These are phyloP conservation scores for Colletotrichum tamarilloi DNA, from an alignment of 2,329 filamentous ascomycete species.

Conservation along the genomic window DNA sequence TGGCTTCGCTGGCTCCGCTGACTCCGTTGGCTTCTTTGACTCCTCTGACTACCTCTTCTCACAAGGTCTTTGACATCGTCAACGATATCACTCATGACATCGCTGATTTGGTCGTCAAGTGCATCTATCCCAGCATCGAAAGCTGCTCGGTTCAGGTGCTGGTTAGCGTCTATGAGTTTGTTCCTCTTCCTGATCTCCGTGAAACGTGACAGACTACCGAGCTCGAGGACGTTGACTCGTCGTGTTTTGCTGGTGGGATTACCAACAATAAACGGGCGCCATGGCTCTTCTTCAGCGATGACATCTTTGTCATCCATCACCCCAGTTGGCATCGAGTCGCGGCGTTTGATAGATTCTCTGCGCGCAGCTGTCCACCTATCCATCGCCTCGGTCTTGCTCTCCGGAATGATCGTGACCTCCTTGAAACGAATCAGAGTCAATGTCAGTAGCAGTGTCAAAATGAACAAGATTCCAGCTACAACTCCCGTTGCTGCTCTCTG, in stretches of 20 bases:
- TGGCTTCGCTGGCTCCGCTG: background rate
- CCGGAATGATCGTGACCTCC: slow-evolving; percentile 75
- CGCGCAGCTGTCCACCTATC: slow-evolving; percentile 62
- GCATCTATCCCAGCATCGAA: slow-evolving; percentile 49
- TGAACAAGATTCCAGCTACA: slow-evolving; percentile 73
- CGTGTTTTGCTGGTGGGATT: slow-evolving; percentile 76
- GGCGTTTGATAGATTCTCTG: slow-evolving; percentile 58
- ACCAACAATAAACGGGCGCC: slow-evolving; percentile 77
- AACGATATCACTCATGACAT: slow-evolving; percentile 48
- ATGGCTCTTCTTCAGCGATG: slow-evolving; percentile 65
- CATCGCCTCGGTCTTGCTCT: slow-evolving; percentile 66
- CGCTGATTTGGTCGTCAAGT: slow-evolving; percentile 50
- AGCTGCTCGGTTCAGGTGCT: slow-evolving; percentile 50
- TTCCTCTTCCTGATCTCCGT: slow-evolving; percentile 76
- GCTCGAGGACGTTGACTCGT: slow-evolving; percentile 77
- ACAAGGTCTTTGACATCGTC: slow-evolving; percentile 46
- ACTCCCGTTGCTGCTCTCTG: slow-evolving; percentile 76
- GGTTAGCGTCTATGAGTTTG: slow-evolving; percentile 61
- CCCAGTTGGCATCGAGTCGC: slow-evolving; percentile 50
- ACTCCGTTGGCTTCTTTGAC: slow-evolving; percentile 1
- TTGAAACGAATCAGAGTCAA: slow-evolving; percentile 72
- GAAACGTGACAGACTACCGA: slow-evolving; percentile 76
- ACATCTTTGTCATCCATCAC: slow-evolving; percentile 42
- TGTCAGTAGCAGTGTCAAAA: slow-evolving; percentile 72
- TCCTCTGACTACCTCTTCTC: slow-evolving; percentile 22